These are phyloP conservation scores for Fusarium hostae DNA, from an alignment of 2,329 filamentous ascomycete species.

Conservation along the genomic window DNA sequence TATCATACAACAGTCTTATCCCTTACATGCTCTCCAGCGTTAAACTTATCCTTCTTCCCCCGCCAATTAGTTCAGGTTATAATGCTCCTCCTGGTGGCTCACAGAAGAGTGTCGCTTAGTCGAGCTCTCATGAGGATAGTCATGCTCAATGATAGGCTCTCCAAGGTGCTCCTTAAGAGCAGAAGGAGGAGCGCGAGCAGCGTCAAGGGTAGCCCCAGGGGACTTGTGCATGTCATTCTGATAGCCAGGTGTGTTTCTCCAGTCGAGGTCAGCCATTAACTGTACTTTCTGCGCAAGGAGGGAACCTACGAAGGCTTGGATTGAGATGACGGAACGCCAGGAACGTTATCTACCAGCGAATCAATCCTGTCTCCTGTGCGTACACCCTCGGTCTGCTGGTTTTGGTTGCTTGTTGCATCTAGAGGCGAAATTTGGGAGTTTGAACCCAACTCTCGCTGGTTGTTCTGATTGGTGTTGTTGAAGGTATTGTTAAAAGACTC, in stretches of 20 bases:
- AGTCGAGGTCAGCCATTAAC: accelerated
- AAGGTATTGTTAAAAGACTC: not conserved
- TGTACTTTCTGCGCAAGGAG: accelerated
- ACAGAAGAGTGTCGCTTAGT: conserved; percentile 43
- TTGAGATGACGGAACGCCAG: conserved; percentile 14
- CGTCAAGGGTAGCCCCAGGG: conserved; percentile 25
- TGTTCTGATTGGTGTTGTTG: conserved; percentile 10
- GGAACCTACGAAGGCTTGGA: not conserved
- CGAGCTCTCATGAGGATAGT: conserved; percentile 47
- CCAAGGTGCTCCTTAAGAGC: conserved; percentile 41
- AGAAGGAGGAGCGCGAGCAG: conserved; percentile 44
- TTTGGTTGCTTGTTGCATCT: not conserved
- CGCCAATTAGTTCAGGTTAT: conserved; percentile 20
- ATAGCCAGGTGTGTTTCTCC: not conserved
- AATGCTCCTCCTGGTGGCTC: conserved; percentile 49
- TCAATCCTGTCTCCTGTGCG: conserved; percentile 25
- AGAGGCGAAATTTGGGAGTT: not conserved
- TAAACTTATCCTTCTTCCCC: not conserved
- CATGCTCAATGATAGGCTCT: conserved; percentile 45
- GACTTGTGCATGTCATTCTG: not conserved
- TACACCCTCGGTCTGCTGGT: conserved; percentile 12
- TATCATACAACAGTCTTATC: not conserved
- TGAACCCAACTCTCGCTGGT: conserved; percentile 5
- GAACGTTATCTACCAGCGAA: conserved; percentile 23
- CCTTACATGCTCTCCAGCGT: accelerated